Evolutionary conservation across 371 early-diverging fungal genomes (phyloP).

Genomic region (Mycotypha africana): DNA sequence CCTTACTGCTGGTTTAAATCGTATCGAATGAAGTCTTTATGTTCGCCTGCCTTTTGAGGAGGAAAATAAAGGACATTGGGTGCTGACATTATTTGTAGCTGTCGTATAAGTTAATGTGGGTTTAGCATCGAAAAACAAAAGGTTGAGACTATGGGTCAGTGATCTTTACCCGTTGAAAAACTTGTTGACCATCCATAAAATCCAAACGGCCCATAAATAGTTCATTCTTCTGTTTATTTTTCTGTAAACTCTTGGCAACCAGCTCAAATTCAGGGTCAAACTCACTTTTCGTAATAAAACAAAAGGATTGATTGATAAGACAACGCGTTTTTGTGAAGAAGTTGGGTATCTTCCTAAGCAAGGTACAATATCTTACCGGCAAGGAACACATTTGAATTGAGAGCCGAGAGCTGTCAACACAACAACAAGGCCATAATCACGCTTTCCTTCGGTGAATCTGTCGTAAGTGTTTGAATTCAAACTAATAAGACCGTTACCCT

Average conservation of each 20-base stretch:
- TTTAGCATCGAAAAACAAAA: not conserved
- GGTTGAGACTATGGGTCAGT: not conserved
- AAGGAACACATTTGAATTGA: conserved; percentile 67
- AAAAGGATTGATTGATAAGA: too few relatives aligned
- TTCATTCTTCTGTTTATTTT: conserved; percentile 36
- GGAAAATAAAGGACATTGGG: conserved; percentile 74
- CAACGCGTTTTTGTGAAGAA: conserved; percentile 1
- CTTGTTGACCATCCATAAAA: conserved; percentile 65
- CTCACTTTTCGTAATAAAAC: conserved; percentile 40
- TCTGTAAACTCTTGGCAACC: conserved; percentile 57
- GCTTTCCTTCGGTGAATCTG: conserved; percentile 62
- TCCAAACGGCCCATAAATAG: conserved; percentile 72
- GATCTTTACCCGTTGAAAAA: conserved; percentile 62
- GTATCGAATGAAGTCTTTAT: conserved; percentile 33
- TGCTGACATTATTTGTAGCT: conserved; percentile 59
- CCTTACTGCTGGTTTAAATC: conserved; percentile 24
- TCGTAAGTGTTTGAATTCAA: conserved; percentile 60
- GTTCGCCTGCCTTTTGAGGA: conserved; percentile 55
- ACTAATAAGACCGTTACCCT: conserved; percentile 47
- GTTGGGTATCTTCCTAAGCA: not conserved
- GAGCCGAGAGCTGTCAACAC: conserved; percentile 71
- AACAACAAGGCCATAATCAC: conserved; percentile 74
- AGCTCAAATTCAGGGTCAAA: conserved; percentile 69
- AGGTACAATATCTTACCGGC: conserved; percentile 66
- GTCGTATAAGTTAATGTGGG: not conserved